Evolutionary conservation across 1,139 yeast genomes (phyloP).

Genomic region (Yamadazyma membranifaciens): DNA sequence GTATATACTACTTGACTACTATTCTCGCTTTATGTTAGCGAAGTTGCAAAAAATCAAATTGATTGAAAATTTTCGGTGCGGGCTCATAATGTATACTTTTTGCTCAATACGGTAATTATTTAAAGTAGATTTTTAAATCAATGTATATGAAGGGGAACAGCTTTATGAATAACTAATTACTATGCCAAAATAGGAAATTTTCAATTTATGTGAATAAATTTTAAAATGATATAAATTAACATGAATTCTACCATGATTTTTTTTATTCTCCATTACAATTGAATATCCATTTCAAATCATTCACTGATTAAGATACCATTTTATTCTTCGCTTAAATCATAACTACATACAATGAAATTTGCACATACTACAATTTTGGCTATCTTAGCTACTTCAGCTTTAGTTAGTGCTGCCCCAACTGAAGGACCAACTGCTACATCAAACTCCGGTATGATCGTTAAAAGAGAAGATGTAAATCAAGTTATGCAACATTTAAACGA

Average conservation of each 20-base stretch:
- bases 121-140: no score
- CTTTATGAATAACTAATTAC: conserved; percentile 8
- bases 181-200: conserved; percentile 15
- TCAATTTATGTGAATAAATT: no score
- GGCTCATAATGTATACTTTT: no score
- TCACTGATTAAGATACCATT: neutral
- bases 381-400: conserved; percentile 39
- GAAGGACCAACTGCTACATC: conserved; percentile 4
- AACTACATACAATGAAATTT: conserved; percentile 34
- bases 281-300: neutral
- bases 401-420: conserved; percentile 43
- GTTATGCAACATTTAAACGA: conserved; percentile 35
- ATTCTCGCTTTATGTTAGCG: no score
- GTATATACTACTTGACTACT: no score
- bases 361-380: conserved; percentile 43
- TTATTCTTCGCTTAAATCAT: conserved; percentile 1
- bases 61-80: no score
- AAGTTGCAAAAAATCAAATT: no score
- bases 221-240: no score
- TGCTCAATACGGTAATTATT: no score
- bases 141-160: no score
- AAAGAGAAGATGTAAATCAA: conserved; percentile 37
- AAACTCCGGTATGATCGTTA: conserved; percentile 27
- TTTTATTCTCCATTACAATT: neutral
- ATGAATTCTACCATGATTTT: neutral